Percentiles rank a stretch among this genome's conserved stretches.
Evolutionary conservation across 2,329 filamentous ascomycete genomes (phyloP).

Genomic region (Scytalidium lignicola): DNA sequence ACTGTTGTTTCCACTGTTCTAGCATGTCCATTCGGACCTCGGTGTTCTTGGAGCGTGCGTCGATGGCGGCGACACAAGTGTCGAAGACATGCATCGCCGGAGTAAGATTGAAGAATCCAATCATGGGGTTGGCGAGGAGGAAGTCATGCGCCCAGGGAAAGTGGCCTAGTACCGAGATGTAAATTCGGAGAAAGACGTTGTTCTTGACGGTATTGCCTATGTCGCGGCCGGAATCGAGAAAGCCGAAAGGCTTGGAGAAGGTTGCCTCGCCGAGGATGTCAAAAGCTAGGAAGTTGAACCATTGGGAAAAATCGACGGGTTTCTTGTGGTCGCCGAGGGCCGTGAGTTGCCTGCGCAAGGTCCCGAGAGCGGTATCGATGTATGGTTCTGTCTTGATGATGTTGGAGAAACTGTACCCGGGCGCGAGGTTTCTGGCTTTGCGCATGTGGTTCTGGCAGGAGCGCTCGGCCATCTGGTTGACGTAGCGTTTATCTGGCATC

Average conservation of each 20-base stretch:
- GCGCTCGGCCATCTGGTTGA: slow-evolving; percentile 34
- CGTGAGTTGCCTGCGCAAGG: slow-evolving; percentile 24
- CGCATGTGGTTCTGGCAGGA: slow-evolving; percentile 31
- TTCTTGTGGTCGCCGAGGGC: slow-evolving; percentile 15
- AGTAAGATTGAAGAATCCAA: slow-evolving; percentile 29
- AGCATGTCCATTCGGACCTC: slow-evolving; percentile 31
- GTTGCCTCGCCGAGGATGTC: slow-evolving; percentile 31
- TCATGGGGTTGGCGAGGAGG: slow-evolving; percentile 32
- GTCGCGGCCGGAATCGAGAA: slow-evolving; percentile 28
- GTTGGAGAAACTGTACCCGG: slow-evolving; percentile 27
- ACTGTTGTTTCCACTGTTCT: slow-evolving; percentile 30
- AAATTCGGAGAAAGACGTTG: slow-evolving; percentile 23
- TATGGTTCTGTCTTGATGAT: slow-evolving; percentile 22
- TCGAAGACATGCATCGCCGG: slow-evolving; percentile 34
- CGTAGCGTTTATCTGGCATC: slow-evolving; percentile 35
- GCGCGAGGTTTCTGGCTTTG: slow-evolving; percentile 28
- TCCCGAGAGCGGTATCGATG: slow-evolving; percentile 25
- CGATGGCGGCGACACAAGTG: slow-evolving; percentile 28
- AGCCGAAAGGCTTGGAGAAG: slow-evolving; percentile 29
- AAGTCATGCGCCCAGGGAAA: slow-evolving; percentile 30
- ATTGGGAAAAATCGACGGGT: slow-evolving; percentile 32
- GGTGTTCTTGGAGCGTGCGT: slow-evolving; percentile 27
- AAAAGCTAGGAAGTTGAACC: slow-evolving; percentile 35
- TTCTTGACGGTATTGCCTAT: slow-evolving; percentile 32
- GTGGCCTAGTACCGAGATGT: slow-evolving; percentile 30